Evolutionary conservation across 305 asterid genomes (phyloP), one percentile per base, ranked within the genome.

Genomic region (Rubia balearica): DNA sequence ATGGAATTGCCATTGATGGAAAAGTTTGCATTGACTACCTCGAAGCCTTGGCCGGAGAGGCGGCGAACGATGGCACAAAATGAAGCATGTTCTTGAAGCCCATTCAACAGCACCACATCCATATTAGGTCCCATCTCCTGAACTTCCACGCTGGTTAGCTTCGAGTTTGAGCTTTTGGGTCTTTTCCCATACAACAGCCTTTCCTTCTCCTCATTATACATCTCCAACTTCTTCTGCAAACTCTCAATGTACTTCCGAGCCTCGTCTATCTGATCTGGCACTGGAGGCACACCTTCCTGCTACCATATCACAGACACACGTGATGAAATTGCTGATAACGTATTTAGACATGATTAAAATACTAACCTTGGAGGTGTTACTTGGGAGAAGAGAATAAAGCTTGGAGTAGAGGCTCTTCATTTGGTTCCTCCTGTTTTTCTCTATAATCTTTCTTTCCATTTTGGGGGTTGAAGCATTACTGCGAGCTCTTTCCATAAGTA

Each of bases 251-350:
- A 68, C 5, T 59, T 74, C 43, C 75, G 76, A 4, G 82, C 87
- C 76, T 79, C 84, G 41, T 80, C 85, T 61, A 86, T 74, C 75
- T 83, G 85, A 48, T 87, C 88, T 0, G 82, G 85, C 53, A 87
- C 64, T 53, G 83, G 27, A 43, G 83, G 41, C 73, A 77, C 55
- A 64, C 61, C 76, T 76, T 77, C 81, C 83, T 85, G 83, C 78
- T 27, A 27, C 30, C 30, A 27, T 27, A 27, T 27, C 30, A 27
- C 30, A 1, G 2, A 27, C 30, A 27, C 30, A 27, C 30, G 30
- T 2, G 30, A 27, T 27, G 30, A 27, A 27, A 27, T 27, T 27
- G 1, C 2, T 0, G 30, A 27, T 2, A 27, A 27, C 30, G 30
- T 27, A 27, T 27, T 27, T 27, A 27, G 30, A 27, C 30, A 27